Percentiles rank a stretch among this genome's conserved stretches.
phyloP scores from a whole-genome alignment of 176 grass and related monocot species.

The Eragrostis nindensis region DNA sequence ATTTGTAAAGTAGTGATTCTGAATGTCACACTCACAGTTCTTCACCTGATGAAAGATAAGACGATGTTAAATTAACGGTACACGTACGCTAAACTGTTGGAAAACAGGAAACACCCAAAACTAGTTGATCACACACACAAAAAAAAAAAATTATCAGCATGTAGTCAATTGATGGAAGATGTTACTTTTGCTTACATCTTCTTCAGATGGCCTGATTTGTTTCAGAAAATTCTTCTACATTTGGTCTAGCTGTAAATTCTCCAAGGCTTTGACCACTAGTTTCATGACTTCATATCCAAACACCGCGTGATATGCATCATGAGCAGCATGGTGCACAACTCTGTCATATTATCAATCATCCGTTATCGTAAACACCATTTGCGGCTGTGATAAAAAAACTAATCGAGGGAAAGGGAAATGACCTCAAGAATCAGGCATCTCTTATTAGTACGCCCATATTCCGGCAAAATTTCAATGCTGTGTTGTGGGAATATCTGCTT shows the following conservation, averaged over 20 bases:
- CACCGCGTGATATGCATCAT: neutral
- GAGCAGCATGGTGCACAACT: neutral
- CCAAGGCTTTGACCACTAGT: neutral
- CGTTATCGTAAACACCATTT: slow-evolving; percentile 19
- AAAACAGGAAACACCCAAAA: too few species aligned
- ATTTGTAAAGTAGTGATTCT: slow-evolving; percentile 9
- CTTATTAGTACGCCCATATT: neutral
- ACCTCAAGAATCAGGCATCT: slow-evolving; percentile 11
- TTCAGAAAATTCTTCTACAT: neutral
- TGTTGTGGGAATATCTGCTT: neutral
- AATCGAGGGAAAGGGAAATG: neutral
- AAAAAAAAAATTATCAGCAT: neutral
- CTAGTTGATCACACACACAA: neutral
- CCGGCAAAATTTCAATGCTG: slow-evolving; percentile 4
- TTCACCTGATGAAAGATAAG: neutral
- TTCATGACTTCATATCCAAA: too few species aligned
- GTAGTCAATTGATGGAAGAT: too few species aligned
- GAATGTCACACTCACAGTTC: slow-evolving; percentile 5
- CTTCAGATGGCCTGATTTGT: neutral
- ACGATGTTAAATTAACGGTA: neutral
- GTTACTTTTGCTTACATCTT: neutral
- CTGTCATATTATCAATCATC: slow-evolving; percentile 27
- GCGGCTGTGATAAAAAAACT: slow-evolving; percentile 1
- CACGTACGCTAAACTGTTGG: neutral
- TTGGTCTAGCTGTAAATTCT: neutral